phyloP scores from a whole-genome alignment of 2,329 filamentous ascomycete species.

The Ascochyta fabae region DNA sequence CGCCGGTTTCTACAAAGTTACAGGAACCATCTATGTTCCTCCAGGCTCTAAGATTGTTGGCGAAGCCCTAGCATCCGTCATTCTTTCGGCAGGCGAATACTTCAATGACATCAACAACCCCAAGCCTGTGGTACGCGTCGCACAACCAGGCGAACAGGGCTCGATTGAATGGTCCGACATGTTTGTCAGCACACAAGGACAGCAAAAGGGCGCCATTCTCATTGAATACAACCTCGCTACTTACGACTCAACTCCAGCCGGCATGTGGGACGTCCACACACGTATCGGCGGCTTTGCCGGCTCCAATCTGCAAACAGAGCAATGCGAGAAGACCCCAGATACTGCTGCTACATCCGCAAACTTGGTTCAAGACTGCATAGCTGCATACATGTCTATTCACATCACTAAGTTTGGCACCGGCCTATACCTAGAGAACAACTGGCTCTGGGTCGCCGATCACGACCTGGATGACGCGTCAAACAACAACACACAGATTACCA shows the following conservation, averaged over 20 bases:
- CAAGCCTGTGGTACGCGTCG: slow-evolving; percentile 71
- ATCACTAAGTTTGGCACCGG: slow-evolving; percentile 61
- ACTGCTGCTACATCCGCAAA: slow-evolving; percentile 56
- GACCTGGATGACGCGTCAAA: slow-evolving; percentile 78
- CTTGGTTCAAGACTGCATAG: slow-evolving; percentile 70
- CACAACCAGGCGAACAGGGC: slow-evolving; percentile 67
- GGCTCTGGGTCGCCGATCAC: slow-evolving; percentile 86
- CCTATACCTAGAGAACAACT: slow-evolving; percentile 85
- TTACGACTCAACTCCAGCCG: slow-evolving; percentile 64
- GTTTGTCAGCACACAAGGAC: slow-evolving; percentile 71
- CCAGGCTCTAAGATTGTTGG: slow-evolving; percentile 81
- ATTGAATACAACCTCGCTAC: slow-evolving; percentile 74
- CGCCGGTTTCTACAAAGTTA: slow-evolving; percentile 63
- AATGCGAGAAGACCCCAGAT: slow-evolving; percentile 77
- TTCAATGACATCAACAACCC: slow-evolving; percentile 60
- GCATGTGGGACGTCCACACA: slow-evolving; percentile 87
- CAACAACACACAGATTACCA: slow-evolving; percentile 69
- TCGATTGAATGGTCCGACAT: slow-evolving; percentile 75
- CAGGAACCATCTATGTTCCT: slow-evolving; percentile 61
- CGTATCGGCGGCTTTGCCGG: slow-evolving; percentile 82
- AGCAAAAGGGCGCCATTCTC: slow-evolving; percentile 70
- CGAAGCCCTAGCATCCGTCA: slow-evolving; percentile 82
- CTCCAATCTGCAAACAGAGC: slow-evolving; percentile 76
- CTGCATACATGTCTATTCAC: slow-evolving; percentile 65
- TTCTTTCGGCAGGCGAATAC: slow-evolving; percentile 73